Evolutionary conservation across 164 flowering plant genomes (phyloP), one percentile per base, ranked within the genome.

Genomic region (Vitis rotundifolia): DNA sequence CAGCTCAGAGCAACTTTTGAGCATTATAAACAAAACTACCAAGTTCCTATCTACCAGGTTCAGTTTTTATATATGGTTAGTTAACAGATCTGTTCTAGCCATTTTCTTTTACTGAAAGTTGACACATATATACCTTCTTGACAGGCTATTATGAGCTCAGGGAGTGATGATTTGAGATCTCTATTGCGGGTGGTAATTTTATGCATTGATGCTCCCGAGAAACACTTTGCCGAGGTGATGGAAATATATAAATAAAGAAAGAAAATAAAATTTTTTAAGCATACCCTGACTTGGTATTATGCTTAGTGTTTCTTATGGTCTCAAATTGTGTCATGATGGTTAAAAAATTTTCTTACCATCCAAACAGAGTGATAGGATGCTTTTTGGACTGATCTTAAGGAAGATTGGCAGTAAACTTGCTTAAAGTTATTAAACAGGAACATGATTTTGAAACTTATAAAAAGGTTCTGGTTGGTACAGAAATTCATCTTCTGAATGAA

Each of bases 1-100:
- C 98, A 91, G 81, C 92, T 93, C 59, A 79, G 78, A 72, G 84
- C 80, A 64, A 89, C 93, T 68, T 89, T 91, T 61, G 71, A 79
- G 31, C 63, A 70, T 57, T 92, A 90, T 81, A 77, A 68, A 71
- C 77, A 81, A 58, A 67, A 64, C 48, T 82, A 77, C 63, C 86
- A 88, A 56, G 86, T 63, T 49, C 50, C 87, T 59, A 76, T 93
- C 5, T 83, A 81, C 22, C 70, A 90, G 94, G 94, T 91, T 76
- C n/a, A 3, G 49, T 15, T 53, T 59, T 9, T 53, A 28, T 28
- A 3, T 0, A 37, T 37, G 44, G 26, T 22, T 22, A 22, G 26
- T 22, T 22, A 22, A 22, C 31, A 68, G 37, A 54, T 61, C 4
- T 57, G 1, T 1, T 19, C 15, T 0, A 4, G 59, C 37, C 14